phyloP scores from a whole-genome alignment of 305 asterid species.

The Galium porrigens region DNA sequence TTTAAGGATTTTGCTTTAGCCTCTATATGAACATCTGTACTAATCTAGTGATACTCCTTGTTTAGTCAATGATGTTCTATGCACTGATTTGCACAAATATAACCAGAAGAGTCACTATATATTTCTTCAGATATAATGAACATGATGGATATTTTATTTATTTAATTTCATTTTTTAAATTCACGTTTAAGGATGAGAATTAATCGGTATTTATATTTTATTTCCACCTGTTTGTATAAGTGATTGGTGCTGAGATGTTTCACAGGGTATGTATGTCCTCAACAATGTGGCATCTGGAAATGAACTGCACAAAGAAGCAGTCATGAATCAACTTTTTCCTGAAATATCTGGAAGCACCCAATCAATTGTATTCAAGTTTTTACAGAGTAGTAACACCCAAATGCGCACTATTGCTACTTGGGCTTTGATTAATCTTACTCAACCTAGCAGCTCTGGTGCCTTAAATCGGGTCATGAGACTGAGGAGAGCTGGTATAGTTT shows the following conservation, averaged over 20 bases:
- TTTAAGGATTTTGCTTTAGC: not conserved
- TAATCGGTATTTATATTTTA: not conserved
- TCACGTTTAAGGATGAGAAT: not conserved
- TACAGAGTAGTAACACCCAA: slow-evolving; percentile 58
- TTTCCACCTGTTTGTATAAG: not conserved
- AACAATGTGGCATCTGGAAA: slow-evolving; percentile 77
- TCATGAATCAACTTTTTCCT: slow-evolving; percentile 54
- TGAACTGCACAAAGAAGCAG: slow-evolving; percentile 79
- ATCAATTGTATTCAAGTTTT: slow-evolving; percentile 36
- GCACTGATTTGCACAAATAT: not conserved
- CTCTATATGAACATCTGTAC: not conserved
- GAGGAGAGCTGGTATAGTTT: slow-evolving; percentile 44
- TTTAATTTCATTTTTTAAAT: not conserved
- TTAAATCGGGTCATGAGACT: slow-evolving; percentile 39
- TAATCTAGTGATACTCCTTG: not conserved
- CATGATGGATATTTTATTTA: slow-evolving; percentile 5
- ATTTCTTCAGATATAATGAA: not conserved
- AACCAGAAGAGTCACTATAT: not conserved
- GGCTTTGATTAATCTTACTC: slow-evolving; percentile 65
- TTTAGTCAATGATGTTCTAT: not conserved
- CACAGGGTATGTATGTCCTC: slow-evolving; percentile 65
- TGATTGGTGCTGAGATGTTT: slow-evolving; percentile 4
- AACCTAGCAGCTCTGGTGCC: slow-evolving; percentile 54
- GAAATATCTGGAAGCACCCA: slow-evolving; percentile 26
- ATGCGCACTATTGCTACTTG: slow-evolving; percentile 70